These are phyloP conservation scores for Globisporangium nagaii DNA, from an alignment of 352 stramenopile genomes.

Conservation along the genomic window DNA sequence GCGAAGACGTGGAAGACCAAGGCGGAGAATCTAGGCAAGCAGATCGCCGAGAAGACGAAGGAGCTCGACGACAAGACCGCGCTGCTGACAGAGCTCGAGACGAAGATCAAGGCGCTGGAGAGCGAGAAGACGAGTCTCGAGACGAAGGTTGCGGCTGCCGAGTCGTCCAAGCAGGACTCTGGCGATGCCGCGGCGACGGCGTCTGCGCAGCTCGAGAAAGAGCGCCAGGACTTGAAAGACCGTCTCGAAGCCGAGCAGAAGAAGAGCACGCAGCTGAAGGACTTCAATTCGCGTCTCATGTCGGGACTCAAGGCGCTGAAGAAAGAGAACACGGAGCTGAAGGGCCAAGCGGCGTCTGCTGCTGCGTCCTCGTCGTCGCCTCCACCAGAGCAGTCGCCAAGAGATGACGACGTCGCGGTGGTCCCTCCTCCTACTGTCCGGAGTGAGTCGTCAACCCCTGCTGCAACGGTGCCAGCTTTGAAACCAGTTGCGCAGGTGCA, in stretches of 20 bases:
- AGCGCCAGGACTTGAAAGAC: slow-evolving; percentile 46
- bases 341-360: slow-evolving; percentile 31
- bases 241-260: slow-evolving; percentile 63
- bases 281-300: slow-evolving; percentile 69
- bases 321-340: slow-evolving; percentile 74
- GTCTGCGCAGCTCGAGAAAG: slow-evolving; percentile 39
- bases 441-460: neutral
- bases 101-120: slow-evolving; percentile 28
- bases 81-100: slow-evolving; percentile 29
- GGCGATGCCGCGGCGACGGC: slow-evolving; percentile 20
- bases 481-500: neutral
- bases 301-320: slow-evolving; percentile 62
- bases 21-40: slow-evolving; percentile 55
- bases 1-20: slow-evolving; percentile 83
- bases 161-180: slow-evolving; percentile 33
- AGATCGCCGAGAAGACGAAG: slow-evolving; percentile 66
- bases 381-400: neutral
- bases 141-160: slow-evolving; percentile 30
- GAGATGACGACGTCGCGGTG: neutral
- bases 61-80: slow-evolving; percentile 42
- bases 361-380: neutral
- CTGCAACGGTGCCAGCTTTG: neutral
- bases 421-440: too few relatives aligned
- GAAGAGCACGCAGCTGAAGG: slow-evolving; percentile 60
- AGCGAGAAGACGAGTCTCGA: slow-evolving; percentile 42